Conservation (phyloP, 2,329 filamentous ascomycete species). For the Lachnellula suecica region DNA sequence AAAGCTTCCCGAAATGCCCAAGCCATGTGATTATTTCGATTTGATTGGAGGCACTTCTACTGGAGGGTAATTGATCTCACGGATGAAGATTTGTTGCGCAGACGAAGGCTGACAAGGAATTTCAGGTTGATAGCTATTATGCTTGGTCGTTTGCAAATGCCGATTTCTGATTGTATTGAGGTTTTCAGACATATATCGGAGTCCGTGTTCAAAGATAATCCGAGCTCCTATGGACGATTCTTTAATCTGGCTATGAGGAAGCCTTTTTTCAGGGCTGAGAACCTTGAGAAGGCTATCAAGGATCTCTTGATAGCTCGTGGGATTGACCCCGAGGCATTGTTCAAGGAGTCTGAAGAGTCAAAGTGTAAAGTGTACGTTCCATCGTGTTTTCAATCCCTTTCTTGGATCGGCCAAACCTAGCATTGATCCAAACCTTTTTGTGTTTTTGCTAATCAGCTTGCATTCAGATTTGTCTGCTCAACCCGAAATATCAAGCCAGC, state of each 20-base stretch:
- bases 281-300: conserved; percentile 21
- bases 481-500: conserved; percentile 35
- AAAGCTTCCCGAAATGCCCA: conserved; percentile 26
- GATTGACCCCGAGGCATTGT: conserved; percentile 25
- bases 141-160: conserved; percentile 45
- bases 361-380: conserved; percentile 32
- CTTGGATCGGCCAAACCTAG: no score
- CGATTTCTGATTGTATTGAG: conserved; percentile 40
- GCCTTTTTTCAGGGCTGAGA: conserved; percentile 15
- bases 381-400: no score
- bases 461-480: conserved; percentile 32
- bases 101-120: no score
- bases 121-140: conserved; percentile 49
- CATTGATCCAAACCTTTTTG: not conserved
- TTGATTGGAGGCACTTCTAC: conserved; percentile 35
- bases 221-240: no score
- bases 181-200: conserved; percentile 39
- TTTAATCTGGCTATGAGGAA: no score
- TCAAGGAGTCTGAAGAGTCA: conserved; percentile 26
- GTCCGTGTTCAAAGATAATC: conserved; percentile 36
- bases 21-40: conserved; percentile 30
- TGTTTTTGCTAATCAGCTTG: conserved; percentile 8
- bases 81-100: no score
- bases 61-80: no score
- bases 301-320: conserved; percentile 19